Conservation (phyloP, 306 rosid genomes). For the Albizia julibrissin region DNA sequence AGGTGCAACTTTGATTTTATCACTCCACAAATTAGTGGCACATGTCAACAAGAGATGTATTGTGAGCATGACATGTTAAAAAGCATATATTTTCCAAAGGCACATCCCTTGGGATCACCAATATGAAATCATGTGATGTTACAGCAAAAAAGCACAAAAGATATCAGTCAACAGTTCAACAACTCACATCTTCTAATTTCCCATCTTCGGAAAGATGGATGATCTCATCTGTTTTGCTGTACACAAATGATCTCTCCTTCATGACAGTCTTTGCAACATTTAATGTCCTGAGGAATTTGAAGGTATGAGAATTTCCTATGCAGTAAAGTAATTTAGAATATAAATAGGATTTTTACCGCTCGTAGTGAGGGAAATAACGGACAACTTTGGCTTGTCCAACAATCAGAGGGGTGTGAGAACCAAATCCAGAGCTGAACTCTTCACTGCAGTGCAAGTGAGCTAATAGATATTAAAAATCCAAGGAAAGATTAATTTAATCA, state of each 20-base stretch:
- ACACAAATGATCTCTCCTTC: slow-evolving; percentile 62
- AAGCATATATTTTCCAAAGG: slow-evolving; percentile 11
- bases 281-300: slow-evolving; percentile 63
- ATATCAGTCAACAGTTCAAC: slow-evolving; percentile 30
- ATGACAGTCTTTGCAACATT: slow-evolving; percentile 76
- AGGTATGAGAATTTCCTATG: slow-evolving; percentile 33
- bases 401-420: slow-evolving; percentile 92
- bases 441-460: slow-evolving; percentile 54
- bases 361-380: slow-evolving; percentile 80
- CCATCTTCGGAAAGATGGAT: slow-evolving; percentile 72
- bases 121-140: not conserved
- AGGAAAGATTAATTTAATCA: slow-evolving; percentile 27
- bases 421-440: slow-evolving; percentile 88
- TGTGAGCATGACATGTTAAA: not conserved
- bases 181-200: slow-evolving; percentile 76
- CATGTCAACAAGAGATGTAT: not conserved
- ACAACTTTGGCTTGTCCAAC: slow-evolving; percentile 97
- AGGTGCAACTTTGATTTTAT: not conserved
- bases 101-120: slow-evolving; percentile 10
- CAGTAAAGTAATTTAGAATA: slow-evolving; percentile 10
- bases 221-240: slow-evolving; percentile 65
- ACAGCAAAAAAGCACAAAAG: slow-evolving; percentile 11
- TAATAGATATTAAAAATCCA: slow-evolving; percentile 30
- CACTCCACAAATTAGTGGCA: slow-evolving; percentile 17
- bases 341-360: slow-evolving; percentile 56